A percentile compares a stretch with the other conserved stretches of the same genome.
phyloP scores from a whole-genome alignment of 176 grass and related monocot species.

The Saccharum officinarum region DNA sequence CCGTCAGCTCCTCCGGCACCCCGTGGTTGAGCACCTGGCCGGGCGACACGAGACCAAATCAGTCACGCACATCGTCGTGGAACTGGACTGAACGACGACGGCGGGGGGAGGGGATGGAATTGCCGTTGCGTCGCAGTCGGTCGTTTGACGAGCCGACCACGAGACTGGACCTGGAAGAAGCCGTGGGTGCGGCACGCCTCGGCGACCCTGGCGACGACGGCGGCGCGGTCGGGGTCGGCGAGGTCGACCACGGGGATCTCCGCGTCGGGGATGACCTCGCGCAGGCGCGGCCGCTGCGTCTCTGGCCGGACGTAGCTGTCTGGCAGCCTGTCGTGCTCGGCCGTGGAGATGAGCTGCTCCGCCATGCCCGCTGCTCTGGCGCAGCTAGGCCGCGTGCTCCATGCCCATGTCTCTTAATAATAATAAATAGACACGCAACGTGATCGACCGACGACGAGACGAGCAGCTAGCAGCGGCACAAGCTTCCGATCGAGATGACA shows the following conservation, averaged over 20 bases:
- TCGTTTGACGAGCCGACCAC: no score
- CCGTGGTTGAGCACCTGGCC: slow-evolving; percentile 76
- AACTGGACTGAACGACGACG: no score
- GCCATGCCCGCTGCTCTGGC: slow-evolving; percentile 43
- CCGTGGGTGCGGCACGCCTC: slow-evolving; percentile 63
- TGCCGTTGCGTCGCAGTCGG: no score
- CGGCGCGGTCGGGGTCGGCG: slow-evolving; percentile 20
- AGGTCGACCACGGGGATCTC: slow-evolving; percentile 77
- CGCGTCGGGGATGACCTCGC: slow-evolving; percentile 54
- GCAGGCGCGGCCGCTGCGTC: slow-evolving; percentile 56
- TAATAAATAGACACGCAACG: background rate
- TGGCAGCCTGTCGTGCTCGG: slow-evolving; percentile 40
- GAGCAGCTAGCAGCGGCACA: background rate
- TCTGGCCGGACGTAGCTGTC: slow-evolving; percentile 55
- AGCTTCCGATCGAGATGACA: background rate
- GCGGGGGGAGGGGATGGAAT: no score
- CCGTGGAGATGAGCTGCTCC: slow-evolving; percentile 65
- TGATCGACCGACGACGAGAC: background rate
- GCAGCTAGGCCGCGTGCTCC: background rate
- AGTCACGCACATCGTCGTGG: no score
- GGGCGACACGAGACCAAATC: no score
- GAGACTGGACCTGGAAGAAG: slow-evolving; percentile 55
- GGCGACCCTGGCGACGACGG: slow-evolving; percentile 38
- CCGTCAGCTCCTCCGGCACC: slow-evolving; percentile 31
- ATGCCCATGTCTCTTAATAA: background rate